Evolutionary conservation across 2,329 filamentous ascomycete species (phyloP), one percentile per base, ranked within the genome.

Genomic region (Mycosphaerelloides madeirae): DNA sequence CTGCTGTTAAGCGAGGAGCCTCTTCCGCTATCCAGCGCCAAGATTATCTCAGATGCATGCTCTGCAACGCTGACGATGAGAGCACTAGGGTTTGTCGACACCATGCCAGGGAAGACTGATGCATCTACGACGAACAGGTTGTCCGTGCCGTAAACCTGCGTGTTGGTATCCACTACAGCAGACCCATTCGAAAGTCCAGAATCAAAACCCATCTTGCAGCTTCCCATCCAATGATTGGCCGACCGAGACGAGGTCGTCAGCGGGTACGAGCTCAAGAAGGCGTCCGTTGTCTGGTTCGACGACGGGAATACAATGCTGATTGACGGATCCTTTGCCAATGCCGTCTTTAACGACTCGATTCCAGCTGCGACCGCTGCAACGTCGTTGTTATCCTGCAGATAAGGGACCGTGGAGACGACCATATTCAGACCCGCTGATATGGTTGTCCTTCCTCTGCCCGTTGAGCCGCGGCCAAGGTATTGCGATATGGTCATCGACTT

Each of bases 111-210:
- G 67, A 85, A 83, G 57, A 86, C 81, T 49, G 76, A 78, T 1
- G 78, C 82, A 56, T 86, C 82, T 3, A 85, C 79, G 12, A 85
- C 77, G 56, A 81, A 84, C 34, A 84, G 68, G 64, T 85, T 84
- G 56, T 84, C 79, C 0, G 78, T 84, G 29, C 81, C 81, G 58
- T 75, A 61, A 3, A 77, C 74, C 36, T 73, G 66, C 40, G 74
- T 72, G 58, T 71, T 71, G 25, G 69, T 65, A 48, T 77, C 73
- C 1, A 77, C 68, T 6, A 76, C 74, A 0, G 72, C 62, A 16
- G 67, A 65, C 37, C 70, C 69, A 32, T 65, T 65, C 15, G 51
- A 60, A 14, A 72, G 61, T 38, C 69, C 69, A 43, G 66, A 70
- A 51, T 72, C 70, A 13, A 63, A 62, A 42, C 69, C 70, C 45